Conservation (phyloP, 495 filamentous ascomycete genomes). For the Elasticomyces elasticus region DNA sequence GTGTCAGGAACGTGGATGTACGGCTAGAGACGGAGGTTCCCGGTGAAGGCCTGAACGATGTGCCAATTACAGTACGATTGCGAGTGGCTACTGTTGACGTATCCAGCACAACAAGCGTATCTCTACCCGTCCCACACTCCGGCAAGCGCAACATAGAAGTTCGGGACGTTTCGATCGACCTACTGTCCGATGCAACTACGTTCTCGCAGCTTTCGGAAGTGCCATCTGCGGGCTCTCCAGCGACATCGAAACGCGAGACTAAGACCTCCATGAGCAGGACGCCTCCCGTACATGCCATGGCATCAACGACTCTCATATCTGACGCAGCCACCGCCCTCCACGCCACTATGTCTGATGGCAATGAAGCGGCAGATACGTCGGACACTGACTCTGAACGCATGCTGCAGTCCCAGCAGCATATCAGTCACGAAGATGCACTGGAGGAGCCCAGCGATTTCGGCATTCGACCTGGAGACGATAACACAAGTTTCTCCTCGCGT, state of each 20-base stretch:
- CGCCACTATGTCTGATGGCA: neutral
- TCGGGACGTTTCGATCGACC: constrained; percentile 8
- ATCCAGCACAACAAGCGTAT: constrained; percentile 47
- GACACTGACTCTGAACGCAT: neutral
- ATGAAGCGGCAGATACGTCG: no score
- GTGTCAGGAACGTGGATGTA: constrained; percentile 48
- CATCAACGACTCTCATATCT: no score
- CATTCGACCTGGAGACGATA: constrained; percentile 21
- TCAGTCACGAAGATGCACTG: neutral
- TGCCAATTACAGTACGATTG: constrained; percentile 16
- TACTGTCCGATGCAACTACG: constrained; percentile 12
- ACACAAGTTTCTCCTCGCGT: constrained; percentile 20
- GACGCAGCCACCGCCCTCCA: no score
- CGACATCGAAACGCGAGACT: neutral
- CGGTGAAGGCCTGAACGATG: neutral
- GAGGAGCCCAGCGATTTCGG: constrained; percentile 2
- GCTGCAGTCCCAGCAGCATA: neutral
- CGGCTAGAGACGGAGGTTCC: constrained; percentile 50
- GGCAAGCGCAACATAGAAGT: constrained; percentile 11
- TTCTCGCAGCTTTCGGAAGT: constrained; percentile 10
- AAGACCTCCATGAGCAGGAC: neutral
- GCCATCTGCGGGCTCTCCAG: neutral
- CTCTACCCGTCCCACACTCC: neutral
- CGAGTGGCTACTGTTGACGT: constrained; percentile 58
- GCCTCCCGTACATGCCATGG: no score